Base-by-base conservation (phyloP, 169 alveolate genomes). In the Eimeria necatrix region DNA sequence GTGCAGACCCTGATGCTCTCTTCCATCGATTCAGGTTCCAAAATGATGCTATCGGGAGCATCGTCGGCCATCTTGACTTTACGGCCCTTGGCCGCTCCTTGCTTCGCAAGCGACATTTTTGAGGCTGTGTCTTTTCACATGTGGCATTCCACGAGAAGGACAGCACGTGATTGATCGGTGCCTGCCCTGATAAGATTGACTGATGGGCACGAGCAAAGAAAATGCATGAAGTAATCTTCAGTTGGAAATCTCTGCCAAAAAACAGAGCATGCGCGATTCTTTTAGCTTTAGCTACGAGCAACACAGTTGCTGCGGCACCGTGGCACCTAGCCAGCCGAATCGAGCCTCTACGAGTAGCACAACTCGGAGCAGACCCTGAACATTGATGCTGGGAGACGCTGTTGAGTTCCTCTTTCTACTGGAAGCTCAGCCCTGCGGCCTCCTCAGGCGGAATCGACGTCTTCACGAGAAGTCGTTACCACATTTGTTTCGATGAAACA, bases 1-100 rank as follows among this genome's bases (percentile, higher is more conserved):
- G 97, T 96, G 87, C 97, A 96, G 71, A 96, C 98, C 78, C 98
- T 74, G 80, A 96, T 96, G 53, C 96, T 94, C 89, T 96, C 98
- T 71, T 96, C 98, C 92, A 94, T 84, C 80, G 95, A 95, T 85
- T 95, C 94, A 81, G 97, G 85, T 61, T 95, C 97, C 61, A 78
- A 89, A 7, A n/a, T 20, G 20, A 76, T 53, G n/a, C 87, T 92
- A 10, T 84, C 92, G 6, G 56, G 80, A n/a, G 53, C 14, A 32
- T 24, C 80, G 24, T 59, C 92, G 41, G 56, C 92, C 92, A 59
- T 14, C 48, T 41, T 84, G 78, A 26, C 60, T 60, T 84, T 84
- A 32, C 80, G 80, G 76, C 78, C 92, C 20, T 84, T 84, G 78
- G 80, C 74, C 78, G 92, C 59, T 60, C 80, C 92, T 41, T 84